A percentile compares a stretch with the other conserved stretches of the same genome.
Evolutionary conservation across 495 filamentous ascomycete species (phyloP).

Genomic region (Pseudomonodictys pantanalensis): DNA sequence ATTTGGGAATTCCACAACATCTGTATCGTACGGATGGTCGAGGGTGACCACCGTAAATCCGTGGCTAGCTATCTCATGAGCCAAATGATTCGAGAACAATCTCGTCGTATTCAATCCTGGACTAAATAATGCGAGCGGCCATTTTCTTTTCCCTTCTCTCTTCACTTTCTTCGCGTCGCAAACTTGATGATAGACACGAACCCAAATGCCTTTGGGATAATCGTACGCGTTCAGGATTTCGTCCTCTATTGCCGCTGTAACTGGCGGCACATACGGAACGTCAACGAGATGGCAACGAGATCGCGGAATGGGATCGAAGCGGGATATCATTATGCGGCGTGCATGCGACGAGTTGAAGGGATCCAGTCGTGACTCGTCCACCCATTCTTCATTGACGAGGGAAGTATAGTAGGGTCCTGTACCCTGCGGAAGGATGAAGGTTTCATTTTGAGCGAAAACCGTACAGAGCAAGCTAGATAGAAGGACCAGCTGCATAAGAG

Average conservation of each 20-base stretch:
- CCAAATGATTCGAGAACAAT: constrained; percentile 10
- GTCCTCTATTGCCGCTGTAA: neutral
- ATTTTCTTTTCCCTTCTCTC: neutral
- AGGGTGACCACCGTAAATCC: constrained; percentile 48
- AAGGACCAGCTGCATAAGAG: too few species aligned
- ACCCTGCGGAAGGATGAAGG: neutral
- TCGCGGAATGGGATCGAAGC: constrained; percentile 5
- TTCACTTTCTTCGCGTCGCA: neutral
- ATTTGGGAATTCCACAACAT: constrained; percentile 38
- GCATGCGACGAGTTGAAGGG: constrained; percentile 1
- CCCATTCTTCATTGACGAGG: neutral
- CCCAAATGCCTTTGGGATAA: neutral
- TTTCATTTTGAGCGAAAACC: too few species aligned
- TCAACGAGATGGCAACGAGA: neutral
- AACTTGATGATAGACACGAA: neutral
- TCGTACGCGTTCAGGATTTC: constrained; percentile 6
- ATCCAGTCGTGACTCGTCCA: neutral
- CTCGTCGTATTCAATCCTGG: constrained; percentile 9
- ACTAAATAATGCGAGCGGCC: constrained; percentile 4
- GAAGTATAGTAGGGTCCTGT: neutral
- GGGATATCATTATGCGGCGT: constrained; percentile 8
- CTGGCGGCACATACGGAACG: constrained; percentile 1
- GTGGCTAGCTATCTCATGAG: constrained; percentile 45
- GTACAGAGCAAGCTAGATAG: too few species aligned
- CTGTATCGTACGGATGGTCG: constrained; percentile 50